phyloP scores from a whole-genome alignment of 208 protist species.

The Naegleria lovaniensis region DNA sequence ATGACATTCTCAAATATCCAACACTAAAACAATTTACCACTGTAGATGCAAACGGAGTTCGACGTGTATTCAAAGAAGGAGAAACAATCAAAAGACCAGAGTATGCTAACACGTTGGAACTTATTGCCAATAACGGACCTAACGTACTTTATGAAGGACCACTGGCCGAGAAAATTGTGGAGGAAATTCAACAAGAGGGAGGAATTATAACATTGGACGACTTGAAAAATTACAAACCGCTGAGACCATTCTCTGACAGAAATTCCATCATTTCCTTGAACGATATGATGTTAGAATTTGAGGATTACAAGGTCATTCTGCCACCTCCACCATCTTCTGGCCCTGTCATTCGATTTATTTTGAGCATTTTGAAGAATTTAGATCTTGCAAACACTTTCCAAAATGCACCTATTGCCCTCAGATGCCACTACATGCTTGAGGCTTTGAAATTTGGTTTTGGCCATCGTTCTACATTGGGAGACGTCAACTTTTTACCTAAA shows the following conservation, averaged over 20 bases:
- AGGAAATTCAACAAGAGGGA: constrained; percentile 35
- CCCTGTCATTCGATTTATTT: constrained; percentile 28
- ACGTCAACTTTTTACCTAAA: constrained; percentile 34
- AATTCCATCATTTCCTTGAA: not conserved
- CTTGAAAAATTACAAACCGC: constrained; percentile 28
- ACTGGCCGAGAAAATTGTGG: constrained; percentile 32
- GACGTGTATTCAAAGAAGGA: constrained; percentile 25
- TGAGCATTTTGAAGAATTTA: constrained; percentile 38
- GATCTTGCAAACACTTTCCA: not conserved
- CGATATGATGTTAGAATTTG: not conserved
- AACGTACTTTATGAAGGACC: constrained; percentile 35
- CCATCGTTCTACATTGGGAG: constrained; percentile 37
- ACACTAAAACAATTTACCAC: not conserved
- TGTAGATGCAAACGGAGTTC: not conserved
- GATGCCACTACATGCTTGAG: constrained; percentile 36
- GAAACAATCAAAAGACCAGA: constrained; percentile 10
- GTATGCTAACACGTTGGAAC: constrained; percentile 35
- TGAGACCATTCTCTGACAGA: constrained; percentile 13
- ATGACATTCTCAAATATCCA: constrained; percentile 1
- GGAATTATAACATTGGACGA: constrained; percentile 37
- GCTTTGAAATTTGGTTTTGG: constrained; percentile 47
- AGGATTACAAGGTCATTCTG: constrained; percentile 33
- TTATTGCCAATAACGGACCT: constrained; percentile 31
- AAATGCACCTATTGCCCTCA: not conserved
- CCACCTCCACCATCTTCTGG: constrained; percentile 37